Base-by-base conservation (phyloP, 2,329 filamentous ascomycete genomes). In the Phyllosticta citrichinensis region DNA sequence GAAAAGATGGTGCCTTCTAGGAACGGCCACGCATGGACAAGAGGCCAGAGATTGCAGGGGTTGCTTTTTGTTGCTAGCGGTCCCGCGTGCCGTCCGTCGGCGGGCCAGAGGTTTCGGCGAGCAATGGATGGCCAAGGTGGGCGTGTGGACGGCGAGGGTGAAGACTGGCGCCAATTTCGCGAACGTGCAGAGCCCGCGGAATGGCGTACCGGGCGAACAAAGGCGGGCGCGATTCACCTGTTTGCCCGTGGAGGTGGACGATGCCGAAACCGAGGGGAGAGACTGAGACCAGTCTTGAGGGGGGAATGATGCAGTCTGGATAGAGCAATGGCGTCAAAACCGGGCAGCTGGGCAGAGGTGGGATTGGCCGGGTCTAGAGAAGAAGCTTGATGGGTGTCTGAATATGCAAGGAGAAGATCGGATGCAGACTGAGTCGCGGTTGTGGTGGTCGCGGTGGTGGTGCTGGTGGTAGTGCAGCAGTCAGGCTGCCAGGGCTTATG, bases 301-400 rank as follows among this genome's bases (percentile, higher is more conserved):
- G 33, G 33, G 33, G 14, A 40, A 40, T 40, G 55, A 60, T 53
- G 58, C 54, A 40, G 58, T 61, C 59, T 53, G 59, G 59, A 61
- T 61, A 61, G 54, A 61, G 59, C n/a, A 61, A 55, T 56, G 59
- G 33, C 33, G 59, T 61, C 59, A 61, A 61, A 52, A 61, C 59
- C 59, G 50, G 59, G 59, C 59, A 52, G 59, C 54, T 40, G 59
- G 59, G 27, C 56, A 52, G n/a, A 55, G 54, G 40, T 27, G 22
- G 59, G 59, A 61, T 61, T 61, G 59, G 59, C 47, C 53, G 59
- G 59, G 59, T 61, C 54, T 61, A 53, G n/a, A 51, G 59, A 51
- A 55, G 55, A 40, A 56, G 47, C 54, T 57, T 61, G 54, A 57
- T 35, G 59, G 58, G 59, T 61, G 59, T 61, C 59, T 61, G 59